A percentile compares a stretch with the other conserved stretches of the same genome.
phyloP scores from a whole-genome alignment of 1,139 yeast genomes.

The Geotrichum phurueaensis region DNA sequence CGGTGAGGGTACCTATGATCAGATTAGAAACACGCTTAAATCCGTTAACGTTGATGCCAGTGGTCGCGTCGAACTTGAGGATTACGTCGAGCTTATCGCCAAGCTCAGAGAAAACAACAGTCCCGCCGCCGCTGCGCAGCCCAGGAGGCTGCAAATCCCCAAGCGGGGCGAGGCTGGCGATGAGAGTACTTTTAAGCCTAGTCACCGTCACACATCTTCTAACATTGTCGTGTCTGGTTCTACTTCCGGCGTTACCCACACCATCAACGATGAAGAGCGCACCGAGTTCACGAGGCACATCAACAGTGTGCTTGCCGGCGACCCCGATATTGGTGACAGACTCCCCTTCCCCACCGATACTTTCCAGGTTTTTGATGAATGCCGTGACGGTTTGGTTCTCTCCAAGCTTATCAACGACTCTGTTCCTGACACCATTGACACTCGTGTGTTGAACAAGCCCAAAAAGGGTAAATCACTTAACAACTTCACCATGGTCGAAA shows the following conservation, averaged over 20 bases:
- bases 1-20: constrained; percentile 82
- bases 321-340: constrained; percentile 73
- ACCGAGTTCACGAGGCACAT: constrained; percentile 93
- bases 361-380: constrained; percentile 93
- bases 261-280: constrained; percentile 95
- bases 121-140: constrained; percentile 21
- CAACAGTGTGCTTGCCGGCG: constrained; percentile 88
- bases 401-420: constrained; percentile 94
- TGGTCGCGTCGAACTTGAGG: constrained; percentile 95
- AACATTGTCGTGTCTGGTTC: constrained; percentile 72
- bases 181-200: constrained; percentile 10
- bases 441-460: constrained; percentile 89
- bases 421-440: constrained; percentile 96
- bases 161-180: constrained; percentile 19
- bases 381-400: constrained; percentile 88
- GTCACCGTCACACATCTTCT: constrained; percentile 25
- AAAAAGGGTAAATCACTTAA: constrained; percentile 77
- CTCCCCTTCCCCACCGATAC: constrained; percentile 91
- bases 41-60: constrained; percentile 91
- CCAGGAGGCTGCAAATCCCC: constrained; percentile 21
- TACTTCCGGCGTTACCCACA: constrained; percentile 90
- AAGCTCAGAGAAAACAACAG: constrained; percentile 34
- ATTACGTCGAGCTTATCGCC: constrained; percentile 69
- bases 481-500: constrained; percentile 92
- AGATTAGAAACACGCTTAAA: constrained; percentile 88